Evolutionary conservation across 2,329 filamentous ascomycete species (phyloP).

Genomic region (Neonectria coccinea): DNA sequence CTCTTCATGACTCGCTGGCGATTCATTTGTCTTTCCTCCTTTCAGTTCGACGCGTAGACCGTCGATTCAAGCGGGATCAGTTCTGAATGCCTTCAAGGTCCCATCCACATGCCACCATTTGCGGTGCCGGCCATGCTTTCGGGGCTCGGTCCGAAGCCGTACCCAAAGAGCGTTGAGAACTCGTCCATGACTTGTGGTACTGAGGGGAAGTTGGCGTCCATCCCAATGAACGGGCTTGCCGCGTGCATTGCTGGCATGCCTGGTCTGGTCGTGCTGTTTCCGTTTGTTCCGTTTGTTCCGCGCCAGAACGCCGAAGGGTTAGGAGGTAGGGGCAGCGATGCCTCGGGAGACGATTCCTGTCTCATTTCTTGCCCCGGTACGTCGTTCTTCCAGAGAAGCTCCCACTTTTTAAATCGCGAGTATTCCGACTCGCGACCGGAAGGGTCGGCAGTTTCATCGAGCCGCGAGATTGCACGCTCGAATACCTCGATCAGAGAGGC

Average conservation of each 20-base stretch:
- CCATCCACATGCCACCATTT: slow-evolving; percentile 46
- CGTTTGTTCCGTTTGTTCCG: slow-evolving; percentile 34
- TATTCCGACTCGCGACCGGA: slow-evolving; percentile 60
- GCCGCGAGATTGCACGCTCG: slow-evolving; percentile 59
- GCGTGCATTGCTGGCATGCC: slow-evolving; percentile 45
- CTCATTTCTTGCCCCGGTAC: slow-evolving; percentile 43
- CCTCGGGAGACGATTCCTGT: slow-evolving; percentile 42
- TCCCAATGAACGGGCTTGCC: slow-evolving; percentile 51
- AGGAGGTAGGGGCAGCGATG: slow-evolving; percentile 39
- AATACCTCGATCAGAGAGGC: slow-evolving; percentile 65
- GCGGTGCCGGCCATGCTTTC: slow-evolving; percentile 44
- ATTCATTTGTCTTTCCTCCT: slow-evolving; percentile 15
- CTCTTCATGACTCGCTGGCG: slow-evolving; percentile 2
- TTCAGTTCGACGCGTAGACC: slow-evolving; percentile 13
- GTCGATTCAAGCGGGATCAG: slow-evolving; percentile 3
- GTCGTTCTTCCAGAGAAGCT: slow-evolving; percentile 61
- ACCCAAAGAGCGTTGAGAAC: slow-evolving; percentile 50
- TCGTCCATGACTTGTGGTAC: slow-evolving; percentile 55
- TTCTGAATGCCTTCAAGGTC: slow-evolving; percentile 36
- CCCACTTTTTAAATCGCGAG: slow-evolving; percentile 64
- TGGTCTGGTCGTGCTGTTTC: slow-evolving; percentile 35
- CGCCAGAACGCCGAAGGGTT: slow-evolving; percentile 41
- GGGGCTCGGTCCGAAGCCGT: slow-evolving; percentile 48
- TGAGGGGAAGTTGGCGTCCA: slow-evolving; percentile 53
- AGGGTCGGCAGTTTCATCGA: slow-evolving; percentile 57